Base-by-base conservation (phyloP, 1,284 basidiomycete species). In the Inonotus hispidus region DNA sequence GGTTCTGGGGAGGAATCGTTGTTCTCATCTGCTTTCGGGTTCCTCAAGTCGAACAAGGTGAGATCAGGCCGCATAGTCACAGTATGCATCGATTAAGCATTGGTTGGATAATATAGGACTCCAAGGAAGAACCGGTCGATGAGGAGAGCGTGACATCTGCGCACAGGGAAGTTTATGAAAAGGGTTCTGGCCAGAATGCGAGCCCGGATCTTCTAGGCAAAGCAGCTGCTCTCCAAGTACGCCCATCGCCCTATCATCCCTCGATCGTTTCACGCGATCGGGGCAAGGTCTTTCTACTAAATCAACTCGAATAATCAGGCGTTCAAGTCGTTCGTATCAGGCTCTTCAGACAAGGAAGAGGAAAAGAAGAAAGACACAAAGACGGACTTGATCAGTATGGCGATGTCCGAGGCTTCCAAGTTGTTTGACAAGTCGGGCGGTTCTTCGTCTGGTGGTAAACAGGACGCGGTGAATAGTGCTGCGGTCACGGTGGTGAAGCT, bases 401-500 rank as follows among this genome's bases (percentile, higher is more conserved):
- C 92, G 11, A 91, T 95, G 90, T 81, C 83, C 0, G 87, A 95
- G 70, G 89, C 85, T 0, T 78, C 80, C 35, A 84, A 89, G 70
- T 74, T 92, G 56, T 88, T 93, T 66, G 88, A 91, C 68, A 75
- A 81, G 66, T 80, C 82, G 37, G 84, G 83, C 16, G 87, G 88
- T n/a, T 74, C 77, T 8, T 75, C 84, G 0, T 78, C 82, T 21
- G 88, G 87, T 14, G 81, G 82, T 69, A 93, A 94, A 74, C 90
- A 92, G 68, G 88, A 91, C 68, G 87, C 85, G 4, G 82, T 94
- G 68, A 91, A 88, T 66, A 81, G 87, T 14, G 92, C 92, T 50
- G 91, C 87, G 2, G 86, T 87, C 83, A 92, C 88, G 1, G 82
- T 91, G 61, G 86, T 93, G 82, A 93, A 94, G 74, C 76, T 93